Conservation (phyloP, 805 yeast species). For the Saturnispora ahearnii region DNA sequence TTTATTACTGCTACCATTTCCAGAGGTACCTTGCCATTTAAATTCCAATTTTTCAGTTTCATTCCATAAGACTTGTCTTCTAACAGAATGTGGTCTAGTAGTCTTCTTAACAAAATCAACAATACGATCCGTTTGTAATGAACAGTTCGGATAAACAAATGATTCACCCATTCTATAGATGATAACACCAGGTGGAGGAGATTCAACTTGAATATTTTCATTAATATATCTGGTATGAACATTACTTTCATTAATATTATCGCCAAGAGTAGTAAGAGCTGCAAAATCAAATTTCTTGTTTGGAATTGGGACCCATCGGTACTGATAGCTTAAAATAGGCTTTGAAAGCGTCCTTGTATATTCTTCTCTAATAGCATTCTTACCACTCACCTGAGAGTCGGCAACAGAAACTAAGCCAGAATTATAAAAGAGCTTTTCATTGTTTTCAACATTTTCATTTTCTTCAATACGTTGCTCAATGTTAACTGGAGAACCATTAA, state of each 20-base stretch:
- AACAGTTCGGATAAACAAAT: constrained; percentile 73
- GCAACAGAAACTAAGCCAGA: constrained; percentile 9
- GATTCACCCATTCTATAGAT: constrained; percentile 79
- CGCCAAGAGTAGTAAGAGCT: background rate
- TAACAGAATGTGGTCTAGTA: constrained; percentile 51
- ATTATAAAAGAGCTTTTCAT: constrained; percentile 8
- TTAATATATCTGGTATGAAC: constrained; percentile 37
- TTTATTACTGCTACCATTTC: background rate
- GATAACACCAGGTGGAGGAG: constrained; percentile 87
- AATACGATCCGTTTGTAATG: constrained; percentile 61
- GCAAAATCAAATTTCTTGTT: constrained; percentile 13
- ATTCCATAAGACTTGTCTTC: constrained; percentile 70
- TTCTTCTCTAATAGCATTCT: background rate
- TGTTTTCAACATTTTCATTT: background rate
- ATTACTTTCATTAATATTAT: constrained; percentile 14
- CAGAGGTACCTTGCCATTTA: constrained; percentile 8
- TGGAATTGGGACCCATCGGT: constrained; percentile 61
- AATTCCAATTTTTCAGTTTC: constrained; percentile 60
- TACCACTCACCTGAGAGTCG: constrained; percentile 8
- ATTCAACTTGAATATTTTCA: constrained; percentile 44
- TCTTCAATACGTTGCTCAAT: background rate
- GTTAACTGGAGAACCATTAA: constrained; percentile 15
- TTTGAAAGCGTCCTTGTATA: background rate
- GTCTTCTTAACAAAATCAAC: constrained; percentile 53
- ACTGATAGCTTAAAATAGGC: constrained; percentile 13